Conservation (phyloP, 2,329 filamentous ascomycete genomes). For the Gaeumannomyces sp. region DNA sequence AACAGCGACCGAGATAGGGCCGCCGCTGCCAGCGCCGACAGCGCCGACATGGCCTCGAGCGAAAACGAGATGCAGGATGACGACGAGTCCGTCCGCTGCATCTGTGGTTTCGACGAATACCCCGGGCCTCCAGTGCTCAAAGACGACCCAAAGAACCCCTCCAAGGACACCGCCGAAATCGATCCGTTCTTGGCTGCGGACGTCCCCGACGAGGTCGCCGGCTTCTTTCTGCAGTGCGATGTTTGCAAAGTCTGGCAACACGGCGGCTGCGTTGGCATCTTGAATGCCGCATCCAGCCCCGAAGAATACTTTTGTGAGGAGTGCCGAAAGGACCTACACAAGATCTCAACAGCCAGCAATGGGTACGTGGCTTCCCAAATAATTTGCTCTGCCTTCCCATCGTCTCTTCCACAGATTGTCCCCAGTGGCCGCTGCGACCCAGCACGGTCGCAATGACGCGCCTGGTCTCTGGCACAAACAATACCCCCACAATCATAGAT, state of each 20-base stretch:
- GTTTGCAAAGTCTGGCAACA: constrained; percentile 98
- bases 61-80: constrained; percentile 71
- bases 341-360: constrained; percentile 70
- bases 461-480: not conserved
- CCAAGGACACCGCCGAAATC: constrained; percentile 51
- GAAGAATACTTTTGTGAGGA: constrained; percentile 98
- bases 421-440: not conserved
- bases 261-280: constrained; percentile 93
- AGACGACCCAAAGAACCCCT: constrained; percentile 41
- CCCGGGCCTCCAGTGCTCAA: constrained; percentile 66
- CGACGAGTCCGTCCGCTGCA: constrained; percentile 90
- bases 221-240: constrained; percentile 97
- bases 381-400: constrained; percentile 15
- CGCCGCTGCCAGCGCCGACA: constrained; percentile 31
- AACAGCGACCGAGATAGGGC: constrained; percentile 51
- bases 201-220: constrained; percentile 78
- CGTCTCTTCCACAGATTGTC: not conserved
- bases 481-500: not conserved
- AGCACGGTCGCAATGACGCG: not conserved
- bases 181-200: constrained; percentile 54
- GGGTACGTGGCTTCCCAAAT: constrained; percentile 57
- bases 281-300: constrained; percentile 85
- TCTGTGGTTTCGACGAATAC: constrained; percentile 92
- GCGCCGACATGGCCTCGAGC: constrained; percentile 52
- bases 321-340: constrained; percentile 88